Conservation (phyloP, 441 rosid species). For the Syzygium malaccense region DNA sequence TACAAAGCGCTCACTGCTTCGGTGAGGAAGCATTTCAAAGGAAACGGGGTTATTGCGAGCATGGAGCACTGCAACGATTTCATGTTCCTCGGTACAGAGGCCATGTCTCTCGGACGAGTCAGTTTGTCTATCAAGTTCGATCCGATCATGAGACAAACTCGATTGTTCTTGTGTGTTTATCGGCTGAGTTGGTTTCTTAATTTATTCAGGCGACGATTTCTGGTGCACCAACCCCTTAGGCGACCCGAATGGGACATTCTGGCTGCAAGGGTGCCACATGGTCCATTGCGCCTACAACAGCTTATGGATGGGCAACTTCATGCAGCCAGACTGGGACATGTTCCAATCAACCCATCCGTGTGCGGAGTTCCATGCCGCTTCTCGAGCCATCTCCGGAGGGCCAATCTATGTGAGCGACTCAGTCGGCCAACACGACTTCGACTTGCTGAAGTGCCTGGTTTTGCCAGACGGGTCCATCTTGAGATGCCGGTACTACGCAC, state of each 20-base stretch:
- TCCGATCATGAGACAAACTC: background rate
- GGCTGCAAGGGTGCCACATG: background rate
- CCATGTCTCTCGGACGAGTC: slow-evolving; percentile 18
- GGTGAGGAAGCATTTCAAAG: slow-evolving; percentile 18
- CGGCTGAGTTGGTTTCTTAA: background rate
- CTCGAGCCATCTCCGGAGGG: background rate
- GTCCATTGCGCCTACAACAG: background rate
- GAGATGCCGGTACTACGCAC: background rate
- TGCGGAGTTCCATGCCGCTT: background rate
- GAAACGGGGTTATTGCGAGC: slow-evolving; percentile 21
- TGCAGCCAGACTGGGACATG: background rate
- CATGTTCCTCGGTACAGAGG: slow-evolving; percentile 18
- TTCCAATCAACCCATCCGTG: background rate
- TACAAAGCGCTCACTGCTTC: slow-evolving; percentile 14
- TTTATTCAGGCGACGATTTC: background rate
- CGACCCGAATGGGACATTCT: background rate
- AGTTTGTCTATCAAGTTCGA: background rate
- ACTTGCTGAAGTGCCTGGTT: background rate
- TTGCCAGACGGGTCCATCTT: background rate
- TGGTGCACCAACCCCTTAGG: background rate
- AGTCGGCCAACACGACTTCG: background rate
- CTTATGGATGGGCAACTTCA: background rate
- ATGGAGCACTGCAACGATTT: slow-evolving; percentile 28
- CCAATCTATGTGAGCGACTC: background rate
- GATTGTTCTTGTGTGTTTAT: background rate